Evolutionary conservation across 495 filamentous ascomycete genomes (phyloP), one percentile per base, ranked within the genome.

Genomic region (Aspergillus saccharolyticus): DNA sequence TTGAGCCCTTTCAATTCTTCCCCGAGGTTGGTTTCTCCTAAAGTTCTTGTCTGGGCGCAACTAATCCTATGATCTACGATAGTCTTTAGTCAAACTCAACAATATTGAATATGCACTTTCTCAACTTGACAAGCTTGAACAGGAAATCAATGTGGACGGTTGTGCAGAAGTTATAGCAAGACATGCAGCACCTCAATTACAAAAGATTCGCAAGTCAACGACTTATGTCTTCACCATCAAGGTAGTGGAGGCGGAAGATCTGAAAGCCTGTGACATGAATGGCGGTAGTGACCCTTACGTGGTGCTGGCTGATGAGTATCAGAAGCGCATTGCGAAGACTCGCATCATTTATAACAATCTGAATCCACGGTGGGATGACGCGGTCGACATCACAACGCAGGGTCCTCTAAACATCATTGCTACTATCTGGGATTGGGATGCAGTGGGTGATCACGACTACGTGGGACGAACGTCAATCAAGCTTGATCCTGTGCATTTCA

Each of bases 181-280:
- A 59, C 75, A 86, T 59, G 76, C 82, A 20, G 84, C 85, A 24
- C 82, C 85, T 0, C 70, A 79, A 57, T 66, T 77, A 12, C 75
- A 75, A 53, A 83, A 79, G 58, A 69, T 81, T 24, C 83, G 84
- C 64, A 85, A 80, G 61, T 75, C 78, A 4, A 86, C 83, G 25
- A 94, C 92, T 55, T 97, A 96, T 66, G 90, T 97, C 49, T 99
- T 99, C 70, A 97, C 95, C 1, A 92, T 97, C 72, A 99, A 99
- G 76, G 90, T 99, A 50, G 91, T 99, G 25, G 95, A 99, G 65
- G 95, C 89, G n/a, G 95, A 99, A 72, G 95, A 97, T 63, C 73
- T 99, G 60, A 97, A 96, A 69, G 91, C 95, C 16, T 97, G 96
- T 65, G 95, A 99, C 73, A 89, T 96, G 58, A 91, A 87, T 63